Conservation (phyloP, 1,284 basidiomycete genomes). For the Taiwanofungus camphoratus region DNA sequence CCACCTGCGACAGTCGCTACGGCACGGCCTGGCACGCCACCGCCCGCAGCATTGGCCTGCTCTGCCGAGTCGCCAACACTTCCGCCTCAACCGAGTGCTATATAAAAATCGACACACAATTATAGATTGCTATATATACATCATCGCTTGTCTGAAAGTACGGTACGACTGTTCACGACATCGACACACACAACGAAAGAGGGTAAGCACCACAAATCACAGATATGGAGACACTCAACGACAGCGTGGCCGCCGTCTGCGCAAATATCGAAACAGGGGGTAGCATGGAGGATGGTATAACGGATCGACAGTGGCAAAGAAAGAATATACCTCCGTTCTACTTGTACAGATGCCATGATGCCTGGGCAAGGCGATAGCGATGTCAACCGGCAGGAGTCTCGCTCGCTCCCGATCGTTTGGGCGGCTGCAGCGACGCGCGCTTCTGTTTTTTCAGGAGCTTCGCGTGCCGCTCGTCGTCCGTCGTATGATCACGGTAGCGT, state of each 20-base stretch:
- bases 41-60: too few relatives aligned
- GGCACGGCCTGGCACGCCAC: too few relatives aligned
- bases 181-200: background rate
- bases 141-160: conserved; percentile 1
- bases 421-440: conserved; percentile 33
- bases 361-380: background rate
- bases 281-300: conserved; percentile 5
- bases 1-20: too few relatives aligned
- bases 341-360: background rate
- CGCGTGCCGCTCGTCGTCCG: conserved; percentile 34
- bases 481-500: conserved; percentile 8
- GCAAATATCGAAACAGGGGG: conserved; percentile 4
- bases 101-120: background rate
- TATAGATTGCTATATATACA: conserved; percentile 8
- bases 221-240: conserved; percentile 1
- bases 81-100: background rate
- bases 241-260: background rate
- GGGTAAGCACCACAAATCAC: background rate
- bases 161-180: background rate
- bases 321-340: background rate
- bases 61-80: too few relatives aligned
- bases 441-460: conserved; percentile 47
- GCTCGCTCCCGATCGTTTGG: conserved; percentile 14
- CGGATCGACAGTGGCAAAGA: background rate
- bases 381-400: conserved; percentile 1